Percentiles rank a stretch among this genome's conserved stretches.
Evolutionary conservation across 2,329 filamentous ascomycete genomes (phyloP).

Genomic region (Ophiostoma populinum): DNA sequence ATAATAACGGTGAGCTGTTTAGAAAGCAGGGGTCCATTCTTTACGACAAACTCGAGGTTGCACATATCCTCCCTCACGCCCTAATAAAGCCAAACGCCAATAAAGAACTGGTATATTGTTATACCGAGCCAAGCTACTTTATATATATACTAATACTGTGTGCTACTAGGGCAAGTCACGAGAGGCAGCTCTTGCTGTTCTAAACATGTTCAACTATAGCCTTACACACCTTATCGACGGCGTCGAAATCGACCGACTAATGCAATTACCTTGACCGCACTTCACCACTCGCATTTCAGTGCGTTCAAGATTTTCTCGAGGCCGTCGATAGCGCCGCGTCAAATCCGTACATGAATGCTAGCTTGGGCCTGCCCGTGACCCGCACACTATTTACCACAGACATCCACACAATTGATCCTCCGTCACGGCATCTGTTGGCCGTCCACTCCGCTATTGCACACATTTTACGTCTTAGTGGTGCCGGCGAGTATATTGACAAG

Average conservation of each 20-base stretch:
- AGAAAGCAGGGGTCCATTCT: neutral
- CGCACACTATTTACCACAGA: conserved; percentile 2
- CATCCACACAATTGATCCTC: conserved; percentile 3
- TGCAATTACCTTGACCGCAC: conserved; percentile 18
- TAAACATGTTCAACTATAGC: conserved; percentile 25
- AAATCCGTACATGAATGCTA: conserved; percentile 15
- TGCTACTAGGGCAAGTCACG: conserved; percentile 11
- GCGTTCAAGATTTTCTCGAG: conserved; percentile 17
- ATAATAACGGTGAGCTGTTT: conserved; percentile 14
- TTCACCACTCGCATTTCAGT: conserved; percentile 17
- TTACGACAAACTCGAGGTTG: conserved; percentile 11
- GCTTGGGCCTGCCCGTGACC: conserved; percentile 1
- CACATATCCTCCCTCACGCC: conserved; percentile 9
- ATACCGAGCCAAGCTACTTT: too few relatives aligned
- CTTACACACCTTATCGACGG: conserved; percentile 21
- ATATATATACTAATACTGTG: conserved; percentile 1
- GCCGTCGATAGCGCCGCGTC: conserved; percentile 9
- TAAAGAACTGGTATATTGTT: neutral
- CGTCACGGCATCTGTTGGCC: conserved; percentile 4
- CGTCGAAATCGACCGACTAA: conserved; percentile 22
- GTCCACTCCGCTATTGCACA: conserved; percentile 5
- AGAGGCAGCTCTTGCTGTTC: conserved; percentile 19
- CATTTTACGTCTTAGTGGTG: conserved; percentile 4
- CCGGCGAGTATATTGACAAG: conserved; percentile 4
- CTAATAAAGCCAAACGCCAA: neutral